Conservation (phyloP, 345 rosid genomes). For the Syzygium jambos region DNA sequence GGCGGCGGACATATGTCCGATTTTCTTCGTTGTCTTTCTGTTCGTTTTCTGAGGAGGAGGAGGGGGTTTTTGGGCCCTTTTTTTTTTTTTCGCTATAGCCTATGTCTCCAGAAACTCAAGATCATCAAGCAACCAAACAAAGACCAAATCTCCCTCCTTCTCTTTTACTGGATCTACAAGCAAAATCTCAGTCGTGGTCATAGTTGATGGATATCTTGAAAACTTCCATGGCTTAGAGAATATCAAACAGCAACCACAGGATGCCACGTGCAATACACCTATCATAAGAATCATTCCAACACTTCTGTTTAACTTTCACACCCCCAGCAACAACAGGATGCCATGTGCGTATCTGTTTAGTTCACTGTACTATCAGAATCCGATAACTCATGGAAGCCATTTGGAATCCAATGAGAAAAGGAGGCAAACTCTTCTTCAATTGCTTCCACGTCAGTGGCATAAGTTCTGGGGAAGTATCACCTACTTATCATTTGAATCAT, state of each 20-base stretch:
- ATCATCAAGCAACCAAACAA: not conserved
- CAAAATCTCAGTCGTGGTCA: not conserved
- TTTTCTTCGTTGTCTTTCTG: no score
- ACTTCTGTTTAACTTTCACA: not conserved
- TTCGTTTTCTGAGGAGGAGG: no score
- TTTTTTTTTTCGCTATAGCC: not conserved
- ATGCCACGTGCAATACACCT: not conserved
- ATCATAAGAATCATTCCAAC: not conserved
- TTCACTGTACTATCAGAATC: not conserved
- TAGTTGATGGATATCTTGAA: not conserved
- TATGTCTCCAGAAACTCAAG: not conserved
- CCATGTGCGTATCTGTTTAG: not conserved
- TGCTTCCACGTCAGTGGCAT: not conserved
- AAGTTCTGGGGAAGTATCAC: not conserved
- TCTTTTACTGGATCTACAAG: no score
- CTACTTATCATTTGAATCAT: not conserved
- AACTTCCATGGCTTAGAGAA: not conserved
- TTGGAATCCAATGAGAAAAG: not conserved
- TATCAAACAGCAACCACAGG: not conserved
- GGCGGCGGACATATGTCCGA: no score
- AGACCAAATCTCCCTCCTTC: not conserved
- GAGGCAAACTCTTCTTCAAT: not conserved
- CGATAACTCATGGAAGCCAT: not conserved
- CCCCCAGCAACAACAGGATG: not conserved
- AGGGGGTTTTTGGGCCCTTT: no score